Conservation (phyloP, 768 basidiomycete genomes). For the Leccinum incarnatum region DNA sequence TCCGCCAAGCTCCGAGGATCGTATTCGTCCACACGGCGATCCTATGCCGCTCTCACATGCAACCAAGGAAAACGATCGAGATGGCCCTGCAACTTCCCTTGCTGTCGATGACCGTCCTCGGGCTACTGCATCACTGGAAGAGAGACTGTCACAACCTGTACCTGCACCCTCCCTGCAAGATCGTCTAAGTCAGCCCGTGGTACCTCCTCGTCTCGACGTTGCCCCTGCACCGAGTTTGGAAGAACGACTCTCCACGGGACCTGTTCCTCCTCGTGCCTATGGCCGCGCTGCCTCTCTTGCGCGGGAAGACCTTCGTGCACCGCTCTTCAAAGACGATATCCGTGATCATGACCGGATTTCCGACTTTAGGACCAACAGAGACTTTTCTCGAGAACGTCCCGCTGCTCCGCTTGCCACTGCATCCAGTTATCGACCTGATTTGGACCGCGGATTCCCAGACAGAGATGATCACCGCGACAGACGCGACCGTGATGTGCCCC, state of each 20-base stretch:
- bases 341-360: constrained; percentile 27
- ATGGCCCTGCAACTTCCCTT: constrained; percentile 15
- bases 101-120: constrained; percentile 29
- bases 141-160: constrained; percentile 36
- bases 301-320: constrained; percentile 36
- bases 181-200: constrained; percentile 34
- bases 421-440: constrained; percentile 40
- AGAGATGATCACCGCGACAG: constrained; percentile 30
- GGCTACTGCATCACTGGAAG: constrained; percentile 34
- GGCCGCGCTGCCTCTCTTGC: constrained; percentile 24
- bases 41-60: constrained; percentile 15
- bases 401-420: constrained; percentile 6
- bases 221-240: constrained; percentile 37
- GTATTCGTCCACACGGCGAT: constrained; percentile 17
- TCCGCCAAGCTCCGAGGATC: constrained; percentile 21
- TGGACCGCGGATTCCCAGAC: constrained; percentile 34
- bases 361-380: constrained; percentile 30
- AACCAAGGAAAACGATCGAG: constrained; percentile 29
- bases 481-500: constrained; percentile 35
- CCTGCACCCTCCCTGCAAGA: constrained; percentile 37
- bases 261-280: constrained; percentile 26
- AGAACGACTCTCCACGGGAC: constrained; percentile 40
- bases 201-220: constrained; percentile 21
- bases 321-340: constrained; percentile 27
- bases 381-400: constrained; percentile 37